Percentiles rank a stretch among this genome's conserved stretches.
phyloP scores from a whole-genome alignment of 2,329 filamentous ascomycete species.

The Hypoxylon sp. region DNA sequence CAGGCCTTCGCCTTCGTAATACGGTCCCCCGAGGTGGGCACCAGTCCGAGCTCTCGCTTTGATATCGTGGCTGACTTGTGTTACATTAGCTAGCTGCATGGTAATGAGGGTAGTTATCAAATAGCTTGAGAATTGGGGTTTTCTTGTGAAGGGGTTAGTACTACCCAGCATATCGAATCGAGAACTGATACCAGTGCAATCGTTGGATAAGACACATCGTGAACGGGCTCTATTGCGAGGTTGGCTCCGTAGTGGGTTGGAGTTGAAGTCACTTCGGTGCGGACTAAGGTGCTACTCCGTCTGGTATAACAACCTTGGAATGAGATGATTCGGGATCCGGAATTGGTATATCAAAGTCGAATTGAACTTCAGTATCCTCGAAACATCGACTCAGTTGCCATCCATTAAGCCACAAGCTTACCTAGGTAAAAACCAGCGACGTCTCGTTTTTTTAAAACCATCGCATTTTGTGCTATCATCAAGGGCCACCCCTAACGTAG shows the following conservation, averaged over 20 bases:
- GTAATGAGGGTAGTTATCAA: too few relatives aligned
- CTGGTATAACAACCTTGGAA: too few relatives aligned
- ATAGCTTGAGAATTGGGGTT: not conserved
- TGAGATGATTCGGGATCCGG: not conserved
- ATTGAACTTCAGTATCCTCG: too few relatives aligned
- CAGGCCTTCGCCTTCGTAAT: not conserved
- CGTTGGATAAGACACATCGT: not conserved
- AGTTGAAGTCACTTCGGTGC: not conserved
- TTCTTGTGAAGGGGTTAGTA: not conserved
- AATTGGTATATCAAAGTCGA: not conserved
- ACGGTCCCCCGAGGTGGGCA: not conserved
- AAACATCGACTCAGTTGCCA: too few relatives aligned
- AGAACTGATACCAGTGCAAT: not conserved
- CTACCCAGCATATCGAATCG: not conserved
- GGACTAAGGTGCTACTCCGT: too few relatives aligned
- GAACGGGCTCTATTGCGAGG: not conserved
- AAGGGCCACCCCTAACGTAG: too few relatives aligned
- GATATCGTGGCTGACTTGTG: conserved; percentile 1
- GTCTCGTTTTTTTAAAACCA: too few relatives aligned
- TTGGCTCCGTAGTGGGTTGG: not conserved
- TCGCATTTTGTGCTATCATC: too few relatives aligned
- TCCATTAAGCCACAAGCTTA: too few relatives aligned
- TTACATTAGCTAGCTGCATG: conserved; percentile 1
- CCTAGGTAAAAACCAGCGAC: too few relatives aligned
- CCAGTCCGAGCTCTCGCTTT: conserved; percentile 10